Conservation (phyloP, 2,329 filamentous ascomycete species). For the Grosmannia serpens region DNA sequence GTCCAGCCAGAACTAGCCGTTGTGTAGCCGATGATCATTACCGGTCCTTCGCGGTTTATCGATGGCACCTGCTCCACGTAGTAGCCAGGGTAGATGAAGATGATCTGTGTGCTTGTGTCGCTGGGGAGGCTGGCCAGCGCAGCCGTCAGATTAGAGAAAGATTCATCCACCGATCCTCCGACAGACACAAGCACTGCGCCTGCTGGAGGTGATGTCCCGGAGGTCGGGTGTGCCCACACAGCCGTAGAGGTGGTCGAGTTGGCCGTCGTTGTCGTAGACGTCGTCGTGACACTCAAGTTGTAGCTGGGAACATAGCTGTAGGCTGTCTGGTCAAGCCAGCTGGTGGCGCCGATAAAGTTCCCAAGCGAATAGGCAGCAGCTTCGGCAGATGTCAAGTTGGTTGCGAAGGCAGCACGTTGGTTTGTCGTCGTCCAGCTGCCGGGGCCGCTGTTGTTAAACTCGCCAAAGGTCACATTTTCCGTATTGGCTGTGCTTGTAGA, state of each 20-base stretch:
- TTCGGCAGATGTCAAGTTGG: conserved; percentile 21
- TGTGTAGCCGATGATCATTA: conserved; percentile 27
- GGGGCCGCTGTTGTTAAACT: conserved; percentile 19
- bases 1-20: conserved; percentile 17
- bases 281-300: conserved; percentile 7
- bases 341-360: conserved; percentile 26
- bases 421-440: conserved; percentile 17
- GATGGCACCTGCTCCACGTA: conserved; percentile 48
- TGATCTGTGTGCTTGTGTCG: conserved; percentile 18
- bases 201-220: conserved; percentile 26
- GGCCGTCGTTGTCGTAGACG: conserved; percentile 1
- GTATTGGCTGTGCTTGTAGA: conserved; percentile 21
- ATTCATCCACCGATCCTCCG: conserved; percentile 14
- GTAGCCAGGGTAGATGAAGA: conserved; percentile 50
- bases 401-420: conserved; percentile 22
- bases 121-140: conserved; percentile 17
- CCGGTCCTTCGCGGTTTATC: conserved; percentile 36
- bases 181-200: conserved; percentile 30
- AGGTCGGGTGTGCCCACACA: conserved; percentile 25
- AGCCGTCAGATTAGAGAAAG: conserved; percentile 18
- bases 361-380: conserved; percentile 23
- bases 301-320: conserved; percentile 26
- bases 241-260: conserved; percentile 9
- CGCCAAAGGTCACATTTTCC: conserved; percentile 22
- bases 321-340: conserved; percentile 29